Evolutionary conservation across 805 yeast species (phyloP).

Genomic region (Ogataea nonfermentans): DNA sequence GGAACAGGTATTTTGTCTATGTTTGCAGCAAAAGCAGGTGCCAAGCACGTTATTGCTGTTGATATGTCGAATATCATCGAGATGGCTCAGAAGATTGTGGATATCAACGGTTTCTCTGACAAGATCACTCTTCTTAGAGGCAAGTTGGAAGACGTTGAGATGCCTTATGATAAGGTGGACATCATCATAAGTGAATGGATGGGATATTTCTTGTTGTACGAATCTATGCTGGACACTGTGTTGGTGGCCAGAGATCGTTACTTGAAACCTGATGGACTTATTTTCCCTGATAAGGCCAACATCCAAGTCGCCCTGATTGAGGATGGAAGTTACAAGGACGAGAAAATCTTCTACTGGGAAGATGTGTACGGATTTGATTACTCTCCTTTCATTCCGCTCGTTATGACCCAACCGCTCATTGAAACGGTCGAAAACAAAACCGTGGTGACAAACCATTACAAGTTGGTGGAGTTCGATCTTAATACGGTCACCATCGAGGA

Average conservation of each 20-base stretch:
- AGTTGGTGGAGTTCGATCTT: slow-evolving; percentile 79
- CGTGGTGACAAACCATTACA: slow-evolving; percentile 69
- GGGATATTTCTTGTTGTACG: slow-evolving; percentile 96
- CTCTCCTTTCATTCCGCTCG: slow-evolving; percentile 81
- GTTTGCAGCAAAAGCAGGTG: slow-evolving; percentile 99
- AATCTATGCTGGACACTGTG: slow-evolving; percentile 97
- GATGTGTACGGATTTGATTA: slow-evolving; percentile 97
- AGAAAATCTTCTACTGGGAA: slow-evolving; percentile 92
- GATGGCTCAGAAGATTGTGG: slow-evolving; percentile 89
- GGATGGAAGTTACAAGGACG: slow-evolving; percentile 88
- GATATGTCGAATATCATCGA: slow-evolving; percentile 96
- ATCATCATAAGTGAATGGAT: slow-evolving; percentile 98
- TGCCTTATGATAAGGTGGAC: slow-evolving; percentile 88
- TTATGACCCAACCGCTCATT: slow-evolving; percentile 92
- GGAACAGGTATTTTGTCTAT: slow-evolving; percentile 97
- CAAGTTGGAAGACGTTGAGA: slow-evolving; percentile 84
- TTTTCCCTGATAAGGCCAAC: slow-evolving; percentile 91
- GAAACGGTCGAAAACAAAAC: slow-evolving; percentile 82
- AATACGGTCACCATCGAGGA: slow-evolving; percentile 85
- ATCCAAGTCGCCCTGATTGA: slow-evolving; percentile 90
- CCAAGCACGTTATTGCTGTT: slow-evolving; percentile 95
- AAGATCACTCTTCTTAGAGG: slow-evolving; percentile 88
- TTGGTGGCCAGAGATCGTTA: slow-evolving; percentile 91
- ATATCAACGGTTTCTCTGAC: slow-evolving; percentile 78
- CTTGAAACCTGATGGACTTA: slow-evolving; percentile 77